A percentile compares a stretch with the other conserved stretches of the same genome.
Conservation (phyloP, 75 land plant species). For the Cryptomeria japonica region DNA sequence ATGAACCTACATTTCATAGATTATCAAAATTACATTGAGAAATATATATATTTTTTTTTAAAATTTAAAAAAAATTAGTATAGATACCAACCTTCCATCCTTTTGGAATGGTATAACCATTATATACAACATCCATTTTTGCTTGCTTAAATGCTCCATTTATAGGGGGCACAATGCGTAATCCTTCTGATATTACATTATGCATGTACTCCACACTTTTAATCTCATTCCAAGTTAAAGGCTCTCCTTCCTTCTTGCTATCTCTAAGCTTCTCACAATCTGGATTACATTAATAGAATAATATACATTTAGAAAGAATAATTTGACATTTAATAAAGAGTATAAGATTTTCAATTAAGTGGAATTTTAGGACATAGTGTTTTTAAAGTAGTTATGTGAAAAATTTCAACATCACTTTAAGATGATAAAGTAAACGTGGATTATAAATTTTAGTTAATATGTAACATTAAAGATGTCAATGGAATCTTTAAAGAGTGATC, state of each 20-base stretch:
- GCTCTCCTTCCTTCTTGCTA: neutral
- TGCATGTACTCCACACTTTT: neutral
- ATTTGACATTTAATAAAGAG: too few relatives aligned
- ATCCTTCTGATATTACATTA: neutral
- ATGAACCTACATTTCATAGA: conserved; percentile 8
- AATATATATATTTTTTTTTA: too few relatives aligned
- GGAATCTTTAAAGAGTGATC: too few relatives aligned
- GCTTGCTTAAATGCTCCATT: conserved; percentile 1
- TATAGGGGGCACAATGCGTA: neutral
- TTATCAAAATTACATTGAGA: neutral
- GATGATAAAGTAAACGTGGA: too few relatives aligned
- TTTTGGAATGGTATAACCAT: conserved; percentile 1
- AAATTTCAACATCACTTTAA: too few relatives aligned
- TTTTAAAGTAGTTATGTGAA: too few relatives aligned
- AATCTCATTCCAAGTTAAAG: neutral
- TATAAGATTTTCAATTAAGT: too few relatives aligned
- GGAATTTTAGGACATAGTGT: too few relatives aligned
- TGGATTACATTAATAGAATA: neutral
- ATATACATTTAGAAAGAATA: too few relatives aligned
- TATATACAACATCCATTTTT: neutral
- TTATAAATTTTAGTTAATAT: too few relatives aligned
- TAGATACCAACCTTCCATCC: neutral
- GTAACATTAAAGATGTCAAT: too few relatives aligned
- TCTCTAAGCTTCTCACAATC: neutral
- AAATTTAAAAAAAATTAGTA: too few relatives aligned